Base-by-base conservation (phyloP, 768 basidiomycete genomes). In the Amanita polypyramis region DNA sequence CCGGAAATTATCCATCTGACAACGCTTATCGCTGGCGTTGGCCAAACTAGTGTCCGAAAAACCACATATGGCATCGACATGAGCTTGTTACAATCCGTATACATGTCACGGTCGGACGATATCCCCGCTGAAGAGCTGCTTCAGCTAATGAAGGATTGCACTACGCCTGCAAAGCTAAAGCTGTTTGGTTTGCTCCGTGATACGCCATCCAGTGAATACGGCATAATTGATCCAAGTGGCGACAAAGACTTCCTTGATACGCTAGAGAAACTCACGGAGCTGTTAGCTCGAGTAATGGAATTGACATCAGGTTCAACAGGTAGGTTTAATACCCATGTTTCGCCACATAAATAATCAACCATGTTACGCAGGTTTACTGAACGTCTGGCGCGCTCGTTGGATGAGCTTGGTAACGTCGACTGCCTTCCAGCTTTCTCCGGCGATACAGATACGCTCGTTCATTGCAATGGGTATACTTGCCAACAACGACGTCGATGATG, bases 351-450 rank as follows among this genome's bases (percentile, higher is more conserved):
- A 51, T n/a, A 40, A 20, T 43, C 12, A 40, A 47, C 17, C 47
- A 17, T 17, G n/a, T n/a, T n/a, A n/a, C n/a, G 23, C 34, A 88
- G 88, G 82, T 9, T 62, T 90, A 2, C 65, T 86, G 25, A 96
- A 96, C 58, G 77, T 86, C 2, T 96, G 93, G 93, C 77, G 85
- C 50, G 89, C 92, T 21, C 75, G 93, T 30, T 95, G 92, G 91
- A 92, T 92, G 85, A 81, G 88, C 35, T 62, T 96, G 49, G 79
- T 91, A 11, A 85, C 87, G 1, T 80, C 88, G 1, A 87, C 86
- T 0, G 90, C 92, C 17, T 95, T 95, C 68, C 93, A 95, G 57
- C 75, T 85, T 40, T 89, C 87, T 3, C 84, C 89, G 0, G 80
- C 85, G 2, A 77, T 92, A n/a, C 93, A 95, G 59, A 80, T 85